Conservation (phyloP, 169 alveolate genomes). For the Hepatocystis sp. region DNA sequence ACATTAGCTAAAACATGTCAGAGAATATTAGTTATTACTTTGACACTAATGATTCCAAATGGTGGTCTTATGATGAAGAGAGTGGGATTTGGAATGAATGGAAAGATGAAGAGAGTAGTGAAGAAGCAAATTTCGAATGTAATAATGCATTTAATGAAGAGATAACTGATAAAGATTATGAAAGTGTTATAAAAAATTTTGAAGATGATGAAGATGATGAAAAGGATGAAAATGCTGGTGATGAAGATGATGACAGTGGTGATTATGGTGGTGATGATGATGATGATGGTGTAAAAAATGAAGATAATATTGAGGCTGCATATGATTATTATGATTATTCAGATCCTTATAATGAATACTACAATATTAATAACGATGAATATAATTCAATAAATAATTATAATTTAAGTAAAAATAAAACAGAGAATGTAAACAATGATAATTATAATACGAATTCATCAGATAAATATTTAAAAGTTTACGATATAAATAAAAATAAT, state of each 20-base stretch:
- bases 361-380: background rate
- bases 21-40: constrained; percentile 29
- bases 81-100: constrained; percentile 17
- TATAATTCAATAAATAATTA: no score
- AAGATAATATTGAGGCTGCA: background rate
- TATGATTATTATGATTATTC: background rate
- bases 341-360: background rate
- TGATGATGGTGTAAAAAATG: background rate
- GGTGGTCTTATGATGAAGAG: constrained; percentile 44
- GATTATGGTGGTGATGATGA: constrained; percentile 1
- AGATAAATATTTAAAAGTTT: background rate
- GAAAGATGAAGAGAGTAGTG: constrained; percentile 8
- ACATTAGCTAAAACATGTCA: no score
- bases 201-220: constrained; percentile 8
- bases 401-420: background rate
- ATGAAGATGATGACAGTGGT: background rate
- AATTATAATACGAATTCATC: background rate
- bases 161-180: background rate
- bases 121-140: background rate
- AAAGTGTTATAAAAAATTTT: background rate
- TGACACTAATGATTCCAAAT: constrained; percentile 35
- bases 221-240: background rate
- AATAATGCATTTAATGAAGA: background rate
- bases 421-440: background rate
- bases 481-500: no score